Base-by-base conservation (phyloP, 306 rosid species). In the Trichosanthes cucumerina region DNA sequence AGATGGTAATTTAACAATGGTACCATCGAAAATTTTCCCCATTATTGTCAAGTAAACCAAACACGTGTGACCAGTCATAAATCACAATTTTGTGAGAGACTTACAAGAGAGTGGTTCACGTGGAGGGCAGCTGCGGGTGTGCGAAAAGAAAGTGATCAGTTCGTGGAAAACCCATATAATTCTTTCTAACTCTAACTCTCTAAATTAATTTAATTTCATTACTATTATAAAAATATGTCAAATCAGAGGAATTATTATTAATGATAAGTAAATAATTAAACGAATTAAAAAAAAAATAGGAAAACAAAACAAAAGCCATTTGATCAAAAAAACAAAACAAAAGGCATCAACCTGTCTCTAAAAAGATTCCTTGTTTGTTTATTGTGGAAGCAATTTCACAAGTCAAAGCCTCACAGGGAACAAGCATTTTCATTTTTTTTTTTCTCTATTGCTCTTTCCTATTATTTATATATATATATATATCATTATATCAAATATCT, bases 401-500 rank as follows among this genome's bases (percentile, higher is more conserved):
- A 66, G 89, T 88, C 91, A 87, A 87, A 80, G 6, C 63, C 71
- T 44, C 12, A 75, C 76, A 53, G 79, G 65, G 15, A 76, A 52
- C 43, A 78, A 73, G 19, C 47, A n/a, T 57, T 59, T 43, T 16
- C 23, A 23, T 66, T 14, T 75, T 74, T 9, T 9, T 79, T 15
- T n/a, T 44, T 38, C 52, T 81, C 87, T 77, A 15, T 15, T 28
- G 12, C 18, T n/a, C 6, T 21, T 63, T 14, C 12, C 9, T 63
- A 33, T 63, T 6, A 4, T n/a, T n/a, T n/a, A n/a, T n/a, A n/a
- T n/a, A n/a, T n/a, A n/a, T n/a, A n/a, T 26, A 21, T 2, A 56
- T 9, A 2, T 59, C 15, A 24, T n/a, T n/a, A n/a, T 7, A 56
- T 21, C 12, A 12, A 28, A 57, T 57, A 23, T 23, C 63, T 36